A percentile compares a stretch with the other conserved stretches of the same genome.
Conservation (phyloP, 2,329 filamentous ascomycete genomes). For the Periglandula ipomoeae region DNA sequence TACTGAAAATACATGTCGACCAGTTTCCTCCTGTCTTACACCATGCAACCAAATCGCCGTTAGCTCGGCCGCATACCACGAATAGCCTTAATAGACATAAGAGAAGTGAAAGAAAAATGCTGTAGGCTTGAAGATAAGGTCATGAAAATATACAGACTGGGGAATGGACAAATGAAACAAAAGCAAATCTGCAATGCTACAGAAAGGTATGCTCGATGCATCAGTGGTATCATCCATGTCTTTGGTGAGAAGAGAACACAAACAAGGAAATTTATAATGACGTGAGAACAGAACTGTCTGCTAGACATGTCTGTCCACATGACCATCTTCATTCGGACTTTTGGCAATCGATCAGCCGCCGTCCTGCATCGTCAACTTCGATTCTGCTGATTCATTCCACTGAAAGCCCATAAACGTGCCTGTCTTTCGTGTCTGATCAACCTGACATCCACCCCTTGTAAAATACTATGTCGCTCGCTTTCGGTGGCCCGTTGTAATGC, state of each 20-base stretch:
- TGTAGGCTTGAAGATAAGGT: neutral
- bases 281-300: conserved; percentile 1
- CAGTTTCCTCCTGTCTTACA: neutral
- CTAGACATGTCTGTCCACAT: too few relatives aligned
- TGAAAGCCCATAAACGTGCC: too few relatives aligned
- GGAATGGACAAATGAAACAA: conserved; percentile 13
- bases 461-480: conserved; percentile 10
- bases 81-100: neutral
- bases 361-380: too few relatives aligned
- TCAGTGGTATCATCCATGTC: conserved; percentile 35
- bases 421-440: neutral
- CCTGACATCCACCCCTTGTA: neutral
- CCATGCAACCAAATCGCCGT: neutral
- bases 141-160: conserved; percentile 7
- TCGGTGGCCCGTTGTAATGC: neutral
- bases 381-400: too few relatives aligned
- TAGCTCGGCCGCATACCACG: neutral
- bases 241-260: conserved; percentile 22
- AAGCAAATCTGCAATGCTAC: conserved; percentile 13
- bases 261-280: conserved; percentile 16
- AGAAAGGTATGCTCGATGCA: conserved; percentile 26
- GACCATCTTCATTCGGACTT: too few relatives aligned
- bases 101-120: neutral
- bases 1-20: neutral
- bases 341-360: too few relatives aligned